Conservation (phyloP, 805 yeast species). For the Wickerhamomyces sydowiorum region DNA sequence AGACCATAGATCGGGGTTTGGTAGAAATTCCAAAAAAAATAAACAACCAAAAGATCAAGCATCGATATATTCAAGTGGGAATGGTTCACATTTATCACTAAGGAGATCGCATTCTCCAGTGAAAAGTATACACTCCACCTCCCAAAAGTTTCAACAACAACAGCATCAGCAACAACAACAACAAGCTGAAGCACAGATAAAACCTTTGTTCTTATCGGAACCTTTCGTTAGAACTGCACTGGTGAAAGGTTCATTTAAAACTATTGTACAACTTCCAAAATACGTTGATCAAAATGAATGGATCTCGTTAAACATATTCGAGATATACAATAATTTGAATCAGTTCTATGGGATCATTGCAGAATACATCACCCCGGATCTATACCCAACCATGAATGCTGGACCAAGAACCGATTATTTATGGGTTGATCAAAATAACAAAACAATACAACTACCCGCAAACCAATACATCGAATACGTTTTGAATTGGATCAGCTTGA, state of each 20-base stretch:
- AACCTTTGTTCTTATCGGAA: slow-evolving; percentile 68
- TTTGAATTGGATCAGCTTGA: slow-evolving; percentile 81
- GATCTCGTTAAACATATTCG: slow-evolving; percentile 91
- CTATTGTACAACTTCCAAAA: slow-evolving; percentile 91
- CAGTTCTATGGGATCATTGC: slow-evolving; percentile 88
- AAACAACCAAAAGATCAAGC: slow-evolving; percentile 29
- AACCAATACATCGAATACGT: slow-evolving; percentile 89
- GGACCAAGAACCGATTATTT: slow-evolving; percentile 88
- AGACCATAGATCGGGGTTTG: slow-evolving; percentile 41
- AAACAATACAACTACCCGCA: slow-evolving; percentile 85
- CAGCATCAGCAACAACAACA: slow-evolving; percentile 17
- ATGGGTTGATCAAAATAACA: slow-evolving; percentile 81
- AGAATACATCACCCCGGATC: slow-evolving; percentile 86
- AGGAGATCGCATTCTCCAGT: slow-evolving; percentile 40
- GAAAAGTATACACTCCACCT: slow-evolving; percentile 19
- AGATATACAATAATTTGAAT: slow-evolving; percentile 76
- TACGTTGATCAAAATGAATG: slow-evolving; percentile 94
- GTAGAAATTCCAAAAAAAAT: slow-evolving; percentile 47
- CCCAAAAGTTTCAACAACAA: slow-evolving; percentile 21
- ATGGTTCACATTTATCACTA: slow-evolving; percentile 42
- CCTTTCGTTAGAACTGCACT: slow-evolving; percentile 92
- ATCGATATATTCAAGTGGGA: slow-evolving; percentile 32
- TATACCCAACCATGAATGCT: slow-evolving; percentile 91
- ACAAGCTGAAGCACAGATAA: slow-evolving; percentile 9
- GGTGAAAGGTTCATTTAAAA: slow-evolving; percentile 93